Percentiles rank a stretch among this genome's conserved stretches.
These are phyloP conservation scores for Andrographis paniculata DNA, from an alignment of 305 asterid species.

Conservation along the genomic window DNA sequence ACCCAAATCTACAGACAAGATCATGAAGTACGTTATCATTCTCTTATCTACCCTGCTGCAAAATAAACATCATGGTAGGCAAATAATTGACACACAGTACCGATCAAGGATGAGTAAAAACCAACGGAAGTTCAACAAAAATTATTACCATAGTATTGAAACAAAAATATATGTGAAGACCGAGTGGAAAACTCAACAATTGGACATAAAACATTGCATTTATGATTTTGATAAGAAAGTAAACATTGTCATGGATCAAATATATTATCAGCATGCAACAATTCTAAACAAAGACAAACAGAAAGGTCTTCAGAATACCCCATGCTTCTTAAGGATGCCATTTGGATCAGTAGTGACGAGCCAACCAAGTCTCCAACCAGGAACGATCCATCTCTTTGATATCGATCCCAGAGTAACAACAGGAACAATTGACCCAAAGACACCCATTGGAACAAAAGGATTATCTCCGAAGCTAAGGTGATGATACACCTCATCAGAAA, in stretches of 20 bases:
- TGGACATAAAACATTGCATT: neutral
- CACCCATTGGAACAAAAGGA: conserved; percentile 90
- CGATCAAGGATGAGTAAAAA: neutral
- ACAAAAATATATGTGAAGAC: no score
- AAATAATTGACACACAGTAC: neutral
- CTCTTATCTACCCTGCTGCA: no score
- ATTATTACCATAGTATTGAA: no score
- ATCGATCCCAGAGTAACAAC: conserved; percentile 72
- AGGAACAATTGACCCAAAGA: conserved; percentile 70
- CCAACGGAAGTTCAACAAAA: neutral
- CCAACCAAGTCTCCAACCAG: conserved; percentile 93
- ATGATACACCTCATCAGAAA: conserved; percentile 79
- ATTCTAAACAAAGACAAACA: neutral
- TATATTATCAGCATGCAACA: conserved; percentile 4
- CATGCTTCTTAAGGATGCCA: conserved; percentile 52
- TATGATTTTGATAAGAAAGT: neutral
- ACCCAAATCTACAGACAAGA: neutral
- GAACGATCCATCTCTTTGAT: conserved; percentile 91
- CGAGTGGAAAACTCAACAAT: no score
- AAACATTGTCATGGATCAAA: neutral
- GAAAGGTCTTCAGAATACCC: conserved; percentile 30
- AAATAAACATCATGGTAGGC: neutral
- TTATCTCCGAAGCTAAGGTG: conserved; percentile 69
- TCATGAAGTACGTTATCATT: neutral
- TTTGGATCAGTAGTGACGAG: conserved; percentile 63